Evolutionary conservation across 495 filamentous ascomycete species (phyloP), one percentile per base, ranked within the genome.

Genomic region (Podospora anserina): DNA sequence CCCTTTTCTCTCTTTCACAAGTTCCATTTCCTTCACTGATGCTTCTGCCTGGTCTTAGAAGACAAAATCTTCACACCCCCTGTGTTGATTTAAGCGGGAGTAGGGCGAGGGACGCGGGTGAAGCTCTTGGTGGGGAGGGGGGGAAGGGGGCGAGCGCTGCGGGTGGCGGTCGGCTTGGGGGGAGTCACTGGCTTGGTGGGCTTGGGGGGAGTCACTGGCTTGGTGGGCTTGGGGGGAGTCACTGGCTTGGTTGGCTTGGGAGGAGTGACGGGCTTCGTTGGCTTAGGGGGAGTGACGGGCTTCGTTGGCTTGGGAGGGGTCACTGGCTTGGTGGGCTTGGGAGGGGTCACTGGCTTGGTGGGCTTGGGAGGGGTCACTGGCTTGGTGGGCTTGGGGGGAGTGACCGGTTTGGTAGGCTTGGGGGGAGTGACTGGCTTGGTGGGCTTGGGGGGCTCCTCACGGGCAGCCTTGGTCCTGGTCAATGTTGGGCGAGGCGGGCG

Each of bases 301-400:
- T 20, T 58, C 6, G 55, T 58, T 0, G 55, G 55, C 23, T 58
- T 58, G 55, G 55, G 55, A 3, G 55, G 55, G 0, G 55, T 23
- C 18, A 58, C 59, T 5, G 61, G 4, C 61, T 19, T 44, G 18
- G 61, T 63, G 3, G 61, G 61, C 61, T 63, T 63, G 61, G 55
- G 55, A 0, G n/a, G n/a, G 0, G n/a, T 9, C 0, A 26, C n/a
- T 0, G 18, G 15, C 1, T 16, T 11, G 2, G 55, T 58, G 0
- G 55, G 55, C 55, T 20, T 58, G 54, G 54, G 54, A 15, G 55
- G 55, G 2, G n/a, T 20, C 0, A 26, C 55, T 0, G 55, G 18
- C 4, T 58, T 58, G 55, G 55, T 58, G 0, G 55, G 55, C 55
- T 58, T 58, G n/a, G 55, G 55, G 6, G 5, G n/a, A 6, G n/a